Base-by-base conservation (phyloP, 371 early-diverging fungal genomes). In the Choanephora cucurbitarum region DNA sequence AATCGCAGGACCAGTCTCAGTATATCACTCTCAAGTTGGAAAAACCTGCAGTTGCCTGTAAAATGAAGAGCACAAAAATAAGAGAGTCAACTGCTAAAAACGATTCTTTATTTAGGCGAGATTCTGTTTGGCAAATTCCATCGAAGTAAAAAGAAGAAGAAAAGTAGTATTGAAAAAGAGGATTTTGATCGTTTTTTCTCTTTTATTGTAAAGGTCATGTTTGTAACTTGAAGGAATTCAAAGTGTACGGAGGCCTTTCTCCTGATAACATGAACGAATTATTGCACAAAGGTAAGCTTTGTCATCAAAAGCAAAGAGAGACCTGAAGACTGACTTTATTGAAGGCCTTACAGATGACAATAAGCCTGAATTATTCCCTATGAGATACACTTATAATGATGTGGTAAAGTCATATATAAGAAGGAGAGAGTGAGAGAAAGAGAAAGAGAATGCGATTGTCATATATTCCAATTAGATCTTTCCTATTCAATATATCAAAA, bases 61-160 rank as follows among this genome's bases (percentile, higher is more conserved):
- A 60, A n/a, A n/a, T n/a, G n/a, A n/a, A n/a, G n/a, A 58, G 58
- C 31, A 42, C 21, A 58, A 53, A 23, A 13, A 14, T 28, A 28
- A 5, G 28, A 28, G 3, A 28, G 28, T 28, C 28, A 7, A 28
- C 7, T 14, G 21, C 17, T 49, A 13, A 7, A 33, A n/a, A n/a
- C 34, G 46, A 13, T 24, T 45, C n/a, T 65, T 55, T 33, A 22
- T 42, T 40, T 62, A 90, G 90, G 85, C 34, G 72, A 90, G 1
- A 95, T 97, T 62, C 91, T 87, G 0, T 97, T 98, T 82, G 99
- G 99, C 58, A 98, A 98, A 71, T 96, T 86, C 70, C 86, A 92
- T 80, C 92, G 94, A 77, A 79, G 88, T 84, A 83, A 66, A n/a
- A n/a, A n/a, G n/a, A n/a, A n/a, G n/a, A n/a, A n/a, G n/a, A n/a